Conservation (phyloP, 2,329 filamentous ascomycete genomes). For the Fusarium sacchari region DNA sequence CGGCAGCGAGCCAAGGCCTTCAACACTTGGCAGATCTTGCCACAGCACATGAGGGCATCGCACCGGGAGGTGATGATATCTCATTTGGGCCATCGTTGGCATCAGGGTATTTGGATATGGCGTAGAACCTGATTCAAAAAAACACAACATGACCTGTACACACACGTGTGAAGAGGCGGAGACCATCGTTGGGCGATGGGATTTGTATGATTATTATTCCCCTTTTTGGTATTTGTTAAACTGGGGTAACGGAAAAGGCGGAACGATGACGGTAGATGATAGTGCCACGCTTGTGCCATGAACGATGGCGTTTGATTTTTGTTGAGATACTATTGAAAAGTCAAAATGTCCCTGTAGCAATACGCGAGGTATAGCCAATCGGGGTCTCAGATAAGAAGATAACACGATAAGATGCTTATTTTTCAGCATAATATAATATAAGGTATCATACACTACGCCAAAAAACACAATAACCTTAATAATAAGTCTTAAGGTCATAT, state of each 20-base stretch:
- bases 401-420: no score
- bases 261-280: conserved; percentile 11
- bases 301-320: conserved; percentile 27
- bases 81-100: conserved; percentile 48
- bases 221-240: conserved; percentile 8
- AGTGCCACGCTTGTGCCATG: neutral
- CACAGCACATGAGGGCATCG: conserved; percentile 54
- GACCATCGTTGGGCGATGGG: neutral
- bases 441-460: no score
- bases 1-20: conserved; percentile 62
- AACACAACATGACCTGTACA: neutral
- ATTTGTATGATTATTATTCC: conserved; percentile 31
- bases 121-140: conserved; percentile 22
- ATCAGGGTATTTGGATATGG: conserved; percentile 50
- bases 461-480: no score
- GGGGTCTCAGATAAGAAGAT: no score
- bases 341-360: no score
- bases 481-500: no score
- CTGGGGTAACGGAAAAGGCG: conserved; percentile 5
- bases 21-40: conserved; percentile 70
- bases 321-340: conserved; percentile 12
- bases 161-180: neutral
- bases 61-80: conserved; percentile 45
- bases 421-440: no score
- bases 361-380: no score